phyloP scores from a whole-genome alignment of 768 basidiomycete species.

The Favolaschia claudopus region DNA sequence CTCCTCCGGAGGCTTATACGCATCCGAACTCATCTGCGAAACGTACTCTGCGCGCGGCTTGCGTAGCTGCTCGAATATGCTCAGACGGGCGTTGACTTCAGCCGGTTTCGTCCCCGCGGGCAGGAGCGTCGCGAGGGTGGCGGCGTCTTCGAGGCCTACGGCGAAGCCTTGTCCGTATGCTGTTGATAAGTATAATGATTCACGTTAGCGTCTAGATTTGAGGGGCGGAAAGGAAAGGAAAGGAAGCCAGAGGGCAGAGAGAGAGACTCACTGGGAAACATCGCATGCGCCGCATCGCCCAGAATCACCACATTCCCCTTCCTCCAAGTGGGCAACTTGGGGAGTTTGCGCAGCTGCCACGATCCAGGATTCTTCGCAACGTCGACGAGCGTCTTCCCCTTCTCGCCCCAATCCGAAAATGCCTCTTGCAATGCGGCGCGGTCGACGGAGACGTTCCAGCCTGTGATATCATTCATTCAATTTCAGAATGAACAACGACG shows the following conservation, averaged over 20 bases:
- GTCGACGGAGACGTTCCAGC: too few species aligned
- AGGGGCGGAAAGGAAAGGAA: too few species aligned
- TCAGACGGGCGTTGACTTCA: background rate
- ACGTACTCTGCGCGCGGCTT: conserved; percentile 9
- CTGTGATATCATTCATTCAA: too few species aligned
- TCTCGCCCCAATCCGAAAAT: background rate
- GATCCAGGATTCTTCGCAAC: background rate
- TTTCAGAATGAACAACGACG: too few species aligned
- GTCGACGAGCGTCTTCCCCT: background rate
- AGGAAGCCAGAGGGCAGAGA: background rate
- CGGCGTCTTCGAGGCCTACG: conserved; percentile 13
- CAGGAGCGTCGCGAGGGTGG: background rate
- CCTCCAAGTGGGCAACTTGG: background rate
- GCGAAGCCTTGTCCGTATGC: conserved; percentile 5
- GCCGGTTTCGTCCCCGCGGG: background rate
- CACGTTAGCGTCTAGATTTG: too few species aligned
- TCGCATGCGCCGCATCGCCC: conserved; percentile 16
- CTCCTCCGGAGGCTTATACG: too few species aligned
- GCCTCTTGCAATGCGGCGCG: too few species aligned
- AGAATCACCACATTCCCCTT: conserved; percentile 10
- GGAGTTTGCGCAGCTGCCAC: conserved; percentile 2
- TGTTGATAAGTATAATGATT: background rate
- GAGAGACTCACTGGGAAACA: conserved; percentile 3
- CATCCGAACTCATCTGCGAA: conserved; percentile 3
- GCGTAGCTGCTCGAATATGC: background rate